Conservation (phyloP, 805 yeast genomes). For the Kazachstania africana region DNA sequence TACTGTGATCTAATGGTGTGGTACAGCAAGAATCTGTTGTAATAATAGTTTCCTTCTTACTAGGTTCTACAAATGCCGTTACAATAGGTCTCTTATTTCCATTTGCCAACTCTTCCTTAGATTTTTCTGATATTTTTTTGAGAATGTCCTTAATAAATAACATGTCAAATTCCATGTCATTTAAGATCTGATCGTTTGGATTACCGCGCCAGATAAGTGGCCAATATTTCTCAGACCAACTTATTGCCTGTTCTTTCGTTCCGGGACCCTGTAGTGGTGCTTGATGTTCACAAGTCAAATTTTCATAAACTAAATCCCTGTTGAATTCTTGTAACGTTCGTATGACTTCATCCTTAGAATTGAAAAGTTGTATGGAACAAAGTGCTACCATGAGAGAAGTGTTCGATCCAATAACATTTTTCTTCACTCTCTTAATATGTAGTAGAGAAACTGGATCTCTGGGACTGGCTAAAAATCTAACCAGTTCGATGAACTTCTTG, state of each 20-base stretch:
- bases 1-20: slow-evolving; percentile 59
- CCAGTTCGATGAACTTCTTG: slow-evolving; percentile 16
- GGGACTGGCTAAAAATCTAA: not conserved
- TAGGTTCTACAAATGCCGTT: slow-evolving; percentile 56
- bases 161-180: slow-evolving; percentile 42
- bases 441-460: slow-evolving; percentile 19
- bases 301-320: slow-evolving; percentile 9
- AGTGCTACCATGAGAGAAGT: slow-evolving; percentile 27
- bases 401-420: slow-evolving; percentile 11
- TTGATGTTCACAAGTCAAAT: slow-evolving; percentile 11
- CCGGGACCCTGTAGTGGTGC: slow-evolving; percentile 59
- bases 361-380: slow-evolving; percentile 32
- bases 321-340: slow-evolving; percentile 6
- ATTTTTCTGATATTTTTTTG: slow-evolving; percentile 15
- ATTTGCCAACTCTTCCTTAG: slow-evolving; percentile 10
- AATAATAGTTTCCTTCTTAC: slow-evolving; percentile 27
- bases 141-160: slow-evolving; percentile 29
- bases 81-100: slow-evolving; percentile 34
- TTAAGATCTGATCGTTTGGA: slow-evolving; percentile 60
- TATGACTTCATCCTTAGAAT: slow-evolving; percentile 19
- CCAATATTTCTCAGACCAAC: slow-evolving; percentile 69
- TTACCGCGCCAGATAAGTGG: slow-evolving; percentile 93
- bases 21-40: slow-evolving; percentile 25
- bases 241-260: slow-evolving; percentile 49
- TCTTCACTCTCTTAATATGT: slow-evolving; percentile 45